These are phyloP conservation scores for Pythium myriotylum DNA, from an alignment of 352 stramenopile genomes.

Conservation along the genomic window DNA sequence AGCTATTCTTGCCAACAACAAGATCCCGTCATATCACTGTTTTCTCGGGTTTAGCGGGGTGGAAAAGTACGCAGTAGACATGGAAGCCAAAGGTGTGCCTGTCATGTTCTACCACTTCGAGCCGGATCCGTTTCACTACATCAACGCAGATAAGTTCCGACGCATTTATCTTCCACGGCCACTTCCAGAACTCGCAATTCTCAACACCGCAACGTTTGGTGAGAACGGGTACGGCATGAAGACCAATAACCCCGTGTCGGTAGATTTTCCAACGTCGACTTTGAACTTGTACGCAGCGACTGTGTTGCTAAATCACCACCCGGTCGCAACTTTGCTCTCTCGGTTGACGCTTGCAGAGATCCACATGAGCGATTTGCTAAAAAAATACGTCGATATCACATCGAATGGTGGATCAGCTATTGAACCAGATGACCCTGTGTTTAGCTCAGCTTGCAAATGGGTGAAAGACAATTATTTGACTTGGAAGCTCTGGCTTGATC, in stretches of 20 bases:
- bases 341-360: conserved; percentile 30
- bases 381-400: conserved; percentile 25
- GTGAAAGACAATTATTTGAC: conserved; percentile 25
- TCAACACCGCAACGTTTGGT: conserved; percentile 32
- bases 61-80: conserved; percentile 22
- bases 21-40: conserved; percentile 51
- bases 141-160: conserved; percentile 36
- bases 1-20: conserved; percentile 39
- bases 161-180: conserved; percentile 43
- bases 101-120: conserved; percentile 61
- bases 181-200: conserved; percentile 19
- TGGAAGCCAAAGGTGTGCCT: conserved; percentile 19
- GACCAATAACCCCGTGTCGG: conserved; percentile 40
- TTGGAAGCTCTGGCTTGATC: conserved; percentile 33
- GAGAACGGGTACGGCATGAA: conserved; percentile 46
- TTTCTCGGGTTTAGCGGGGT: conserved; percentile 30
- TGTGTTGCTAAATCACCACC: conserved; percentile 22
- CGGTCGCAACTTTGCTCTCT: conserved; percentile 29
- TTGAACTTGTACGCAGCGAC: conserved; percentile 38
- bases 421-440: conserved; percentile 30
- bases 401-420: not conserved
- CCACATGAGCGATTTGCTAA: conserved; percentile 34
- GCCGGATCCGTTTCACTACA: conserved; percentile 44
- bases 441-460: conserved; percentile 35
- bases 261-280: conserved; percentile 37